A percentile compares a stretch with the other conserved stretches of the same genome.
phyloP scores from a whole-genome alignment of 768 basidiomycete species.

The Lactarius hatsudake region DNA sequence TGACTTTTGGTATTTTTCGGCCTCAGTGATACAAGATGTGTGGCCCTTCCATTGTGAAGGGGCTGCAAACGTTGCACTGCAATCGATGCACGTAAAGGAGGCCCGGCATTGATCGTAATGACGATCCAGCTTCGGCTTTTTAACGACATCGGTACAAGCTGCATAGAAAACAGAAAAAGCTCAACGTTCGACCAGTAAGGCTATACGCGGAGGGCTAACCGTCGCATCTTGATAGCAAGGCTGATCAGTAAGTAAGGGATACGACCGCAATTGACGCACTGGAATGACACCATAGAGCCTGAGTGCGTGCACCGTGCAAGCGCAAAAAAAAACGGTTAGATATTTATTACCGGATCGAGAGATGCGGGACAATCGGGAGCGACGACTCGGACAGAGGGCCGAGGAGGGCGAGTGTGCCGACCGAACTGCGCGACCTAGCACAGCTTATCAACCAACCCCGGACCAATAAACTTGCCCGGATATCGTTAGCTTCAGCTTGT shows the following conservation, averaged over 20 bases:
- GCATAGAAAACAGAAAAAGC: conserved; percentile 6
- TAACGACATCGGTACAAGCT: conserved; percentile 86
- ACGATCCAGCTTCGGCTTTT: conserved; percentile 90
- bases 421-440: too few relatives aligned
- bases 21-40: conserved; percentile 84
- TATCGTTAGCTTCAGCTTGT: background rate
- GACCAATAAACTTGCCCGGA: background rate
- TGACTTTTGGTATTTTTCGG: conserved; percentile 88
- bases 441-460: too few relatives aligned
- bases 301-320: background rate
- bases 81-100: conserved; percentile 84
- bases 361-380: too few relatives aligned
- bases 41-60: conserved; percentile 79
- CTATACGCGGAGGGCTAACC: conserved; percentile 20
- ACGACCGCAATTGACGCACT: conserved; percentile 25
- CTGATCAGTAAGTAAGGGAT: conserved; percentile 16
- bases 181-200: background rate
- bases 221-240: conserved; percentile 25
- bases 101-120: conserved; percentile 61
- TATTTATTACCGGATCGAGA: background rate
- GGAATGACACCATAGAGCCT: conserved; percentile 26
- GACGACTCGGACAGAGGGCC: too few relatives aligned
- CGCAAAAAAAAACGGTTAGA: background rate
- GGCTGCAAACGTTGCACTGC: conserved; percentile 75
- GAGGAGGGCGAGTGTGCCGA: too few relatives aligned